phyloP scores from a whole-genome alignment of 2,329 filamentous ascomycete species.

The Botrytis aclada region DNA sequence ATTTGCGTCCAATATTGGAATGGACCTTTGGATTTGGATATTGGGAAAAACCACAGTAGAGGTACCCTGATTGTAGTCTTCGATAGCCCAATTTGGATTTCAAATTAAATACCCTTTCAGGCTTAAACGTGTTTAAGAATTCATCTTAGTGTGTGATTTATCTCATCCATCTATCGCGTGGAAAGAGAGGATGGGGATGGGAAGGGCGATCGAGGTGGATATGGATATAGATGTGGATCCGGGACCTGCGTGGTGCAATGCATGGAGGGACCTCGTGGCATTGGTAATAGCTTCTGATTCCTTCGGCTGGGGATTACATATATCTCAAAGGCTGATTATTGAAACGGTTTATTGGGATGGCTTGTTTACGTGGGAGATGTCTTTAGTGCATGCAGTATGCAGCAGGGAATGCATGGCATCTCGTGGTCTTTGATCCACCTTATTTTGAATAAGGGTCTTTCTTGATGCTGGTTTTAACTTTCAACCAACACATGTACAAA shows the following conservation, averaged over 20 bases:
- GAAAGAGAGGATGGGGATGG: background rate
- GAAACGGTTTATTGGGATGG: background rate
- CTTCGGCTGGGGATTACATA: background rate
- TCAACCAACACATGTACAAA: background rate
- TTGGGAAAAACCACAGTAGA: background rate
- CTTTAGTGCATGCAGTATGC: background rate
- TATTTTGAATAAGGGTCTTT: background rate
- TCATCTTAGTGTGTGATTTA: background rate
- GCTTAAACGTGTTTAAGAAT: background rate
- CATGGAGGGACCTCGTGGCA: background rate
- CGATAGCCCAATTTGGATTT: background rate
- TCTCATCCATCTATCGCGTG: background rate
- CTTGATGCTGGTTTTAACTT: background rate
- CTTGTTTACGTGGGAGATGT: background rate
- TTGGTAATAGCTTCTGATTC: background rate
- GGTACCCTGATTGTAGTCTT: background rate
- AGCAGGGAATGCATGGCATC: background rate
- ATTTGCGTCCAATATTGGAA: background rate
- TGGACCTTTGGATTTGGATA: background rate
- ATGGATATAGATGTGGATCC: background rate
- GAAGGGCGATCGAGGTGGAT: background rate
- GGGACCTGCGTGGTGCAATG: background rate
- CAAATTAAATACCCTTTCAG: background rate
- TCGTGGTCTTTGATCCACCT: background rate
- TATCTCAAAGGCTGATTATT: background rate